Base-by-base conservation (phyloP, 805 yeast species). In the Cyberlindnera mycetangii region DNA sequence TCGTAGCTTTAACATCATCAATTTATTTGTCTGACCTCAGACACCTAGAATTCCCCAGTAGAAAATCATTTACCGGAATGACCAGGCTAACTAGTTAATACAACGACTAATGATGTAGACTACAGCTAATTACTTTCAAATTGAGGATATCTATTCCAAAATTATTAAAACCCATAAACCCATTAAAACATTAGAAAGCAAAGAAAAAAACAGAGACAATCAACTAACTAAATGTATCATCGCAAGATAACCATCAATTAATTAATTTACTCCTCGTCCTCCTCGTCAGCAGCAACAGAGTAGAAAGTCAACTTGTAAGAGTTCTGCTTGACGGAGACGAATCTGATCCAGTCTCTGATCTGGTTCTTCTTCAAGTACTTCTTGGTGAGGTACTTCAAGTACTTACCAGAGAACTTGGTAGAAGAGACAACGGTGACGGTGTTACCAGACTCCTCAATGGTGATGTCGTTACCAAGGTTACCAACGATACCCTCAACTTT, bases 361-460 rank as follows among this genome's bases (percentile, higher is more conserved):
- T 88, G 95, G 92, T 90, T 89, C 88, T 93, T 93, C 96, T 92
- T 95, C 78, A 93, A 88, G 93, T 88, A 93, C 83, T 95, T 92
- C 89, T 93, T 95, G 69, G 98, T 88, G 72, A 93, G 81, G 95
- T 93, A 93, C 83, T 95, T 93, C 74, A 92, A 85, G 95, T 93
- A 93, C 81, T 95, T 92, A 79, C 99, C 99, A 62, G 97, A 90
- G 93, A 93, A 92, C 79, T 89, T 85, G 75, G 95, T 75, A 75
- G 85, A 82, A 60, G 97, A 78, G 60, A 78, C 81, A 70, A 89
- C 87, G 69, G 93, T 89, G 70, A 87, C 83, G 70, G 87, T 81
- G 78, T 85, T 83, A 80, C 82, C 76, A 69, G 90, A 95, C 69
- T 89, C 93, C 67, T 89, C 75, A 60, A 92, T 89, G 56, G 90